Base-by-base conservation (phyloP, 2,329 filamentous ascomycete species). In the Beauveria sp. region DNA sequence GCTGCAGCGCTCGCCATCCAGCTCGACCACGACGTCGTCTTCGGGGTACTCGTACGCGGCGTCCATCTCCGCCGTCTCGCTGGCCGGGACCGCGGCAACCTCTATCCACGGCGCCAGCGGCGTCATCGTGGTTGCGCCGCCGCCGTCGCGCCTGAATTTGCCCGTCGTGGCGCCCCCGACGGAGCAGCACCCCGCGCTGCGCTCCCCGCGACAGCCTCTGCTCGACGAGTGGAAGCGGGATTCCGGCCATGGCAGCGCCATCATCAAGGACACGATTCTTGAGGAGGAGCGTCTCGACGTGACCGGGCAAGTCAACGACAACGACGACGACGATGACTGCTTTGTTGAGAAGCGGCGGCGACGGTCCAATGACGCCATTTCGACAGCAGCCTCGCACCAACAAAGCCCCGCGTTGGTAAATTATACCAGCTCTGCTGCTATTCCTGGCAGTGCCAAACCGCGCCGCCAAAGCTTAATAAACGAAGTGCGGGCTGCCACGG, bases 141-240 rank as follows among this genome's bases (percentile, higher is more conserved):
- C 55, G 42, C 42, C 40, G 24, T 69, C 68, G 45, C 56, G 63
- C 65, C 47, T 65, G 18, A 34, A 58, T 50, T 52, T 59, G 20
- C 68, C 71, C 20, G 65, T 74, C 28, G 65, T 79, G 40, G 70
- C 77, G 45, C 78, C 78, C 46, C 80, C 80, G 12, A 71, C 72
- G 2, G 81, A 84, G 69, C 75, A 82, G 69, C 82, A 84, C 65
- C 81, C 81, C 22, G 78, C 81, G 18, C 75, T 84, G 59, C 77
- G 82, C 22, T 60, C 63, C 24, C 64, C 70, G 14, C 68, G 42
- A 5, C 71, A 26, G 65, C 66, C 49, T 66, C 5, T 20, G 24
- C 22, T 70, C 16, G 75, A 79, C 63, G 73, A 75, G 63, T 76
- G 75, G 70, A 86, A 82, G 70, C 77, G 84, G 63, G 82, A 86